A percentile compares a stretch with the other conserved stretches of the same genome.
phyloP scores from a whole-genome alignment of 2,329 filamentous ascomycete species.

The Talaromyces sp. region DNA sequence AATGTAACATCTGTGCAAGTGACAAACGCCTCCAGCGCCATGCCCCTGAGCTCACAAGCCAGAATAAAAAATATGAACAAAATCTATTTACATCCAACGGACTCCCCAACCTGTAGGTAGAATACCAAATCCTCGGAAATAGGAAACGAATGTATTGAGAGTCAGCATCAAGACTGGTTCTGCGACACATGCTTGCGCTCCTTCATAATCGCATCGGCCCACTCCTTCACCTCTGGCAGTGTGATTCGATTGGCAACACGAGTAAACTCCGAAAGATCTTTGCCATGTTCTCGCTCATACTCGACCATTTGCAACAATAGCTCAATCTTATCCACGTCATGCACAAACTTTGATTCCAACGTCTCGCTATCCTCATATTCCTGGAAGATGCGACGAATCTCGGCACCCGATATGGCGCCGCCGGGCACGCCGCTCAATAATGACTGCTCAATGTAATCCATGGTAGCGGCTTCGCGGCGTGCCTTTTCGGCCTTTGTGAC shows the following conservation, averaged over 20 bases:
- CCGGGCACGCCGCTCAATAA: slow-evolving; percentile 72
- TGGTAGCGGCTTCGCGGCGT: slow-evolving; percentile 78
- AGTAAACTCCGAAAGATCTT: slow-evolving; percentile 83
- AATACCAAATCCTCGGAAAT: too few relatives aligned
- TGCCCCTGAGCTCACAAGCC: not conserved
- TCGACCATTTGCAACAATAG: slow-evolving; percentile 92
- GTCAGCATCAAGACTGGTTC: slow-evolving; percentile 9
- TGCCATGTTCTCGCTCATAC: slow-evolving; percentile 72
- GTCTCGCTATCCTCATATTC: slow-evolving; percentile 92
- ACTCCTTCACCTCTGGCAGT: slow-evolving; percentile 73
- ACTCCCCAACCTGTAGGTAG: not conserved
- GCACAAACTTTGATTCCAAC: slow-evolving; percentile 80
- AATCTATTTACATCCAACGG: slow-evolving; percentile 4
- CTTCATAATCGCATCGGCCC: slow-evolving; percentile 71
- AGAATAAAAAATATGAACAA: slow-evolving; percentile 1
- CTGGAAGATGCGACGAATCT: slow-evolving; percentile 80
- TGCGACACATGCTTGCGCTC: slow-evolving; percentile 76
- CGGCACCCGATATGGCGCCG: slow-evolving; percentile 60
- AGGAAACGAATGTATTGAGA: not conserved
- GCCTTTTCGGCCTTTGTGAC: slow-evolving; percentile 85
- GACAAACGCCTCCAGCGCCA: slow-evolving; percentile 11
- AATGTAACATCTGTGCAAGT: slow-evolving; percentile 6
- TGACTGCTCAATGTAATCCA: slow-evolving; percentile 78
- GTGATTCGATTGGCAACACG: slow-evolving; percentile 71
- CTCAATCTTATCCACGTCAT: slow-evolving; percentile 97